A percentile compares a stretch with the other conserved stretches of the same genome.
Conservation (phyloP, 2,329 filamentous ascomycete species). For the Aureobasidium sp. region DNA sequence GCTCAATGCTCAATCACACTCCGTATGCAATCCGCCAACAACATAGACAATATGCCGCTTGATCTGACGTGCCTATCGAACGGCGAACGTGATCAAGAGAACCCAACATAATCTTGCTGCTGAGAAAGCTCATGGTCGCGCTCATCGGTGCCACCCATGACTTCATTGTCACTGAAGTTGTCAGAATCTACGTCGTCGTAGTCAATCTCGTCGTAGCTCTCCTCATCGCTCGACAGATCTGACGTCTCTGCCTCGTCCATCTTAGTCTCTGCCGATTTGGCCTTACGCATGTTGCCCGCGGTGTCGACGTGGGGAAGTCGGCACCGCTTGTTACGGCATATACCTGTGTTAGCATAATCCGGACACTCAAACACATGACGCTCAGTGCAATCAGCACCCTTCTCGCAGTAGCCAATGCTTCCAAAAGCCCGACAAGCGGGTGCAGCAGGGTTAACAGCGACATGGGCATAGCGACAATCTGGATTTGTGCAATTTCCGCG, state of each 20-base stretch:
- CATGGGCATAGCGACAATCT: constrained; percentile 80
- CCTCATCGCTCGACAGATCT: constrained; percentile 73
- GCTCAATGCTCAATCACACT: not conserved
- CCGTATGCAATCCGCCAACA: not conserved
- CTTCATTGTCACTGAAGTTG: constrained; percentile 37
- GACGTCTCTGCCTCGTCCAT: constrained; percentile 24
- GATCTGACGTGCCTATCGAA: not conserved
- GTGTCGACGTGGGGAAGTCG: constrained; percentile 80
- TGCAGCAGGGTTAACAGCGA: constrained; percentile 65
- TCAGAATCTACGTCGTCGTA: constrained; percentile 77
- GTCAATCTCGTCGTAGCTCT: constrained; percentile 53
- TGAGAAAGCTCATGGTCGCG: constrained; percentile 41
- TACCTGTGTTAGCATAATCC: constrained; percentile 84
- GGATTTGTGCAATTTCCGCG: constrained; percentile 83
- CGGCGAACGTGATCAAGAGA: constrained; percentile 25
- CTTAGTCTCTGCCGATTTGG: constrained; percentile 37
- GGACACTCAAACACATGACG: constrained; percentile 91
- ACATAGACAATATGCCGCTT: not conserved
- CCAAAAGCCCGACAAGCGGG: constrained; percentile 80
- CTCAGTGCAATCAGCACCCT: constrained; percentile 66
- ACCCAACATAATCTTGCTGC: constrained; percentile 47
- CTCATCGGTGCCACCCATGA: constrained; percentile 26
- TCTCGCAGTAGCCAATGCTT: constrained; percentile 78
- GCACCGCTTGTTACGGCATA: constrained; percentile 68
- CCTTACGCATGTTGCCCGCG: constrained; percentile 67